Percentiles rank a stretch among this genome's conserved stretches.
Evolutionary conservation across 164 flowering plant species (phyloP).

Genomic region (Macadamia tetraphylla): DNA sequence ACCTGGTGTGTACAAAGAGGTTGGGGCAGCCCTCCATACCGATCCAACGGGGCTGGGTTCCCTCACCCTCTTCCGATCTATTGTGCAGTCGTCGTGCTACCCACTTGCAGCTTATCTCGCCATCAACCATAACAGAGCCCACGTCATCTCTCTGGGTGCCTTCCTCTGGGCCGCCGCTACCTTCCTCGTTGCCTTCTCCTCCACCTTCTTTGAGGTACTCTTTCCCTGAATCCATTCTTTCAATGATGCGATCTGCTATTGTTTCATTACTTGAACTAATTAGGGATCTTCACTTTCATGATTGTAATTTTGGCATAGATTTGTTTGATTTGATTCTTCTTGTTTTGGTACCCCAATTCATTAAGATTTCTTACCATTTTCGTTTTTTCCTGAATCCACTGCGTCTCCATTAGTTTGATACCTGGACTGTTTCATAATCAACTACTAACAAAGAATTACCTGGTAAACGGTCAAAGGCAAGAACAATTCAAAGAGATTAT

Average conservation of each 20-base stretch:
- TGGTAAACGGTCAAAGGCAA: too few relatives aligned
- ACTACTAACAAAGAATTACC: too few relatives aligned
- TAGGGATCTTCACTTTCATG: too few relatives aligned
- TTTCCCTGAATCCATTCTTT: background rate
- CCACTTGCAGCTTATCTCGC: slow-evolving; percentile 75
- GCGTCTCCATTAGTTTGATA: too few relatives aligned
- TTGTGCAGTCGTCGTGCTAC: slow-evolving; percentile 73
- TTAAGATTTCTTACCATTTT: too few relatives aligned
- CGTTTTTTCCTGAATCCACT: too few relatives aligned
- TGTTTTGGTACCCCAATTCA: too few relatives aligned
- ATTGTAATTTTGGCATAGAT: too few relatives aligned
- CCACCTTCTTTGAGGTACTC: slow-evolving; percentile 63
- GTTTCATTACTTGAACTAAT: background rate
- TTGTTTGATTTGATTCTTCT: too few relatives aligned
- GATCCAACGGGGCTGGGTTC: slow-evolving; percentile 75
- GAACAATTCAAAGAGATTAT: too few relatives aligned
- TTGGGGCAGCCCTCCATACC: slow-evolving; percentile 72
- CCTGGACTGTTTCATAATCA: too few relatives aligned
- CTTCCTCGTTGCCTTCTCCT: slow-evolving; percentile 76
- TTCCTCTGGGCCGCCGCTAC: slow-evolving; percentile 92
- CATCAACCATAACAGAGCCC: slow-evolving; percentile 64
- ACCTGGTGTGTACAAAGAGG: slow-evolving; percentile 82
- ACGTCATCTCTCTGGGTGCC: slow-evolving; percentile 78
- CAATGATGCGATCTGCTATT: too few relatives aligned
- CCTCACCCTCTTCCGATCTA: slow-evolving; percentile 69